Evolutionary conservation across 768 basidiomycete species (phyloP), one percentile per base, ranked within the genome.

Genomic region (Hysterangium stoloniferum): DNA sequence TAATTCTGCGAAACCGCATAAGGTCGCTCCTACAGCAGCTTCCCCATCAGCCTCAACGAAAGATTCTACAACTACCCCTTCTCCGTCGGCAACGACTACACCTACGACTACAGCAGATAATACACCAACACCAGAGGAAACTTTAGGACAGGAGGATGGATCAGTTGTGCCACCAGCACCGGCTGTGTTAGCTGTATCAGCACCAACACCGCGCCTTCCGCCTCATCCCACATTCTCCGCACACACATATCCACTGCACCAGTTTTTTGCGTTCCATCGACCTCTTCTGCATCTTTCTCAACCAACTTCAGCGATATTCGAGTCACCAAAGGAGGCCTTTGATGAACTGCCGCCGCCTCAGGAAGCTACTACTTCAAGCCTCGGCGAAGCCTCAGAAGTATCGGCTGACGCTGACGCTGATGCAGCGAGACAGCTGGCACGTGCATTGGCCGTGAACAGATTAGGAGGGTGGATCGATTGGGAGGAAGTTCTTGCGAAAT

Each of bases 261-360:
- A 86, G 48, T 91, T 92, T 66, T 91, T 92, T 68, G 78, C 88
- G 2, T 69, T 88, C 28, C 82, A 91, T 59, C 77, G 88, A 11
- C 88, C 88, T 1, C 71, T 91, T 2, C 76, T 90, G 19, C 76
- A 86, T 32, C 71, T 90, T 36, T 68, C 75, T 25, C 76, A 82
- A 54, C 80, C 86, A 0, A 58, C 79, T 0, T 69, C 78, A 7
- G 67, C 80, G 51, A 70, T 88, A 51, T 75, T 77, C 53, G 72
- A 74, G 34, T 55, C 59, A 54, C 63, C 61, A 6, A 57, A 54
- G 22, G 27, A 48, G 6, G 22, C 57, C 19, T 61, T 57, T 37
- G 34, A 54, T 28, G 46, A 42, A 22, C 9, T 25, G 22, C 42
- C 35, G 8, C 17, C 51, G 20, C 27, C 27, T 33, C 25, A 25